Evolutionary conservation across 2,329 filamentous ascomycete species (phyloP), one percentile per base, ranked within the genome.

Genomic region (Fusarium haematococcum): DNA sequence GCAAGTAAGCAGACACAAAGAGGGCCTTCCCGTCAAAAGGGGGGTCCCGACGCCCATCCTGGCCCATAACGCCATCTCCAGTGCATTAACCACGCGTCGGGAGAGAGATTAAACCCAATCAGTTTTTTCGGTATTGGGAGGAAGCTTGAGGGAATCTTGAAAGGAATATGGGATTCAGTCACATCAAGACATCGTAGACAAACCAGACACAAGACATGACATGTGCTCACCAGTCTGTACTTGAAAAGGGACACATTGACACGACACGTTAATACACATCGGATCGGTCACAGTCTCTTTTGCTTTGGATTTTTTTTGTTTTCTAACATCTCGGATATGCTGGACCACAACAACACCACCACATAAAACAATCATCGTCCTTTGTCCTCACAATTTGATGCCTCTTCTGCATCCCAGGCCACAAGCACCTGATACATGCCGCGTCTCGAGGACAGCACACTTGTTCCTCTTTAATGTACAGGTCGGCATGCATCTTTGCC

Each of bases 391-490:
- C 23, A 45, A 54, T 23, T 32, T 57, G 43, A 59, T 67, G 48
- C 54, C 35, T n/a, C 59, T 30, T 35, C 48, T 58, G 65, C 20
- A 48, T 56, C 59, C 64, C 59, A 35, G 60, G 41, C 65, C 66
- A 59, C 54, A 30, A 45, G 37, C 45, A 48, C 60, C 65, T 14
- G 9, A 69, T 71, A 56, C 73, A 77, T 69, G 71, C 72, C 75
- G 52, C 61, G 35, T 48, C 57, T 39, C 61, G 65, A 77, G 68
- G 73, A 77, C 52, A 52, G 43, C 69, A 70, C 67, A 68, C 62
- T 73, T 70, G 58, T 65, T 68, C 70, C 74, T 72, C 73, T 75
- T 57, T 70, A 70, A 79, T 79, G 72, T 79, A 79, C 77, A 79
- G 68, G 62, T 69, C 68, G 69, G 77, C 75, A 77, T 79, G 70